Conservation (phyloP, 2,329 filamentous ascomycete species). For the Xylaria sp. region DNA sequence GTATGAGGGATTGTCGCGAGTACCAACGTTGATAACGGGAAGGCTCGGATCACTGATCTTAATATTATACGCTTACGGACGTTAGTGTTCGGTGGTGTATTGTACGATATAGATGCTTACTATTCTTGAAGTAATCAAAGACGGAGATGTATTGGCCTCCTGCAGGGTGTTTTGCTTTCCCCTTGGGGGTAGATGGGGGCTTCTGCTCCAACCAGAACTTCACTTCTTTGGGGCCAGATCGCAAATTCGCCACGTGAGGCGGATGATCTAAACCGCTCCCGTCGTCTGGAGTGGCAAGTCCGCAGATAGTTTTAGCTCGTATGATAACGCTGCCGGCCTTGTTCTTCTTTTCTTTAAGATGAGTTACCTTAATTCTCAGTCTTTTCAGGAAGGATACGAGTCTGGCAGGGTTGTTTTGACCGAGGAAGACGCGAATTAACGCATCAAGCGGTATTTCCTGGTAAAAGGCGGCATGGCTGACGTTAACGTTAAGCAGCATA, state of each 20-base stretch:
- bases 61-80: no score
- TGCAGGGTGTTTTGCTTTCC: no score
- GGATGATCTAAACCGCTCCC: neutral
- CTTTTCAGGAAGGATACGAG: no score
- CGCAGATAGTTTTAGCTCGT: constrained; percentile 6
- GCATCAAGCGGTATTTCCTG: constrained; percentile 6
- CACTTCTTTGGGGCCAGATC: constrained; percentile 53
- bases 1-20: constrained; percentile 56
- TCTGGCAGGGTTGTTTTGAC: no score
- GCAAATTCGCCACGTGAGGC: neutral
- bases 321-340: neutral
- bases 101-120: no score
- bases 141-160: no score
- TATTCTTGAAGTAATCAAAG: no score
- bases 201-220: constrained; percentile 54
- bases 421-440: no score
- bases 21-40: constrained; percentile 69
- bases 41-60: no score
- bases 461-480: constrained; percentile 19
- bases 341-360: constrained; percentile 6
- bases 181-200: constrained; percentile 12
- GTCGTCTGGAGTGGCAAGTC: neutral
- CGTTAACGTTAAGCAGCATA: constrained; percentile 17
- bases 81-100: no score
- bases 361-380: neutral